These are phyloP conservation scores for Blumeriella jaapii DNA, from an alignment of 2,329 filamentous ascomycete species.

Conservation along the genomic window DNA sequence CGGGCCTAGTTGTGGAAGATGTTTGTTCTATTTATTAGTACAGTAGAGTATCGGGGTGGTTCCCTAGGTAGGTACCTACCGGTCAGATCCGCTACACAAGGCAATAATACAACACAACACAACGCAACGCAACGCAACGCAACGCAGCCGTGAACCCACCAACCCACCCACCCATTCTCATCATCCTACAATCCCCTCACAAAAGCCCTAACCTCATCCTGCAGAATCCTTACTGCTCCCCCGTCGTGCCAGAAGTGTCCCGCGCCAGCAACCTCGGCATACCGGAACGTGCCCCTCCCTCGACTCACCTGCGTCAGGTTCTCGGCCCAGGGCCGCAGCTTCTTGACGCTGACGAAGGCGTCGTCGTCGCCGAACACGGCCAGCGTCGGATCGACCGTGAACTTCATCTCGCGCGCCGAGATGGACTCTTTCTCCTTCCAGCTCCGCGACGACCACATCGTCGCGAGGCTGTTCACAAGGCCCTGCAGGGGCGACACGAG, in stretches of 20 bases:
- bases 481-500: conserved; percentile 58
- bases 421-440: conserved; percentile 22
- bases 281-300: conserved; percentile 26
- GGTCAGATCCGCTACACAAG: no score
- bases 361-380: conserved; percentile 68
- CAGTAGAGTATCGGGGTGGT: no score
- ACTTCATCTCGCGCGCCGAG: conserved; percentile 36
- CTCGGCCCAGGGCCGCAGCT: conserved; percentile 54
- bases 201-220: conserved; percentile 17
- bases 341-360: conserved; percentile 55
- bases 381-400: conserved; percentile 49
- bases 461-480: conserved; percentile 47
- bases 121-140: no score
- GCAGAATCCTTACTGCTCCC: conserved; percentile 14
- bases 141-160: no score
- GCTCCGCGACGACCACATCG: conserved; percentile 31
- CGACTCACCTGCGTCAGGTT: conserved; percentile 31
- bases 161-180: background rate
- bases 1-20: no score
- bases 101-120: no score
- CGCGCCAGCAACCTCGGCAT: conserved; percentile 35
- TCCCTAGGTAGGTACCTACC: no score
- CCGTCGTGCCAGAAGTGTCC: conserved; percentile 40
- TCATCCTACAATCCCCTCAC: conserved; percentile 8
- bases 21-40: no score